A percentile compares a stretch with the other conserved stretches of the same genome.
Conservation (phyloP, 345 rosid genomes). For the Syzygium aromaticum region DNA sequence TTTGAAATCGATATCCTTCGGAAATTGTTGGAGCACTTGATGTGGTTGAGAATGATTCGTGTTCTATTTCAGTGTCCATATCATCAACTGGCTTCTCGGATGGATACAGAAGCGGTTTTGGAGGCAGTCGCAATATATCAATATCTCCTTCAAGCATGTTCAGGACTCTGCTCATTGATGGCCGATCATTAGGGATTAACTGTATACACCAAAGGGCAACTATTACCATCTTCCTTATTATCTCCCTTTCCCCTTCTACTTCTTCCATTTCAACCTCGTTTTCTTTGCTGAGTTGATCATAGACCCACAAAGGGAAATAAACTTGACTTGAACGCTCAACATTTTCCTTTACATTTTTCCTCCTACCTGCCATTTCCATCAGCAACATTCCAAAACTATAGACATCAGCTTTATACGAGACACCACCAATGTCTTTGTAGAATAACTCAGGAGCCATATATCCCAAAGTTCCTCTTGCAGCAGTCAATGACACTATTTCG, state of each 20-base stretch:
- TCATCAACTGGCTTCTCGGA: background rate
- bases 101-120: background rate
- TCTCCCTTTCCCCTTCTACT: background rate
- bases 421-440: background rate
- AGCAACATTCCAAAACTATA: background rate
- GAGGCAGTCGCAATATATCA: background rate
- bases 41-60: too few species aligned
- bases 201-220: background rate
- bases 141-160: background rate
- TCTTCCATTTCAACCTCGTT: background rate
- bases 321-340: background rate
- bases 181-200: background rate
- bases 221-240: background rate
- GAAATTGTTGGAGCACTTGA: too few species aligned
- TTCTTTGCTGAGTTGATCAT: background rate
- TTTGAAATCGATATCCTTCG: too few species aligned
- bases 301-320: too few species aligned
- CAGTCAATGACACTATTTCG: accelerated
- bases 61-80: too few species aligned
- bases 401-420: background rate
- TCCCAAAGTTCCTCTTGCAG: background rate
- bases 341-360: background rate
- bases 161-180: background rate
- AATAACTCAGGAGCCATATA: background rate
- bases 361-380: background rate